phyloP scores from a whole-genome alignment of 495 filamentous ascomycete genomes.

The Penicillium simplicissimum region DNA sequence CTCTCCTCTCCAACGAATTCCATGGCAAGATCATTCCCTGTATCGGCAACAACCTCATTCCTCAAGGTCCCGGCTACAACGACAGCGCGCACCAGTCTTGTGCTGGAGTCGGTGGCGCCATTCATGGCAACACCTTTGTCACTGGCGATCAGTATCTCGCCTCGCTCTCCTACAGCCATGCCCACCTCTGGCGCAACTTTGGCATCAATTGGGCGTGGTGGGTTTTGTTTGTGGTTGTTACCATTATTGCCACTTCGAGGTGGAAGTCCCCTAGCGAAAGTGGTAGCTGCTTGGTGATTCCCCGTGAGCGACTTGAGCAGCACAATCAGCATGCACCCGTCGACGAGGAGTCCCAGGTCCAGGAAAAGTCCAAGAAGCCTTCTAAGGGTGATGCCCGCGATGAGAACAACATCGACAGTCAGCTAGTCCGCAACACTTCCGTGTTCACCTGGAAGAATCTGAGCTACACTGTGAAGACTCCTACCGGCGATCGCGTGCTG shows the following conservation, averaged over 20 bases:
- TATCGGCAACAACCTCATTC: constrained; percentile 49
- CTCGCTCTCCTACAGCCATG: constrained; percentile 49
- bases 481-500: constrained; percentile 46
- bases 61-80: constrained; percentile 33
- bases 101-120: constrained; percentile 50
- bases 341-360: constrained; percentile 38
- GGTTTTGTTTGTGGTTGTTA: constrained; percentile 40
- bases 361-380: constrained; percentile 28
- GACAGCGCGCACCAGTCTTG: constrained; percentile 48
- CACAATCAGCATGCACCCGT: constrained; percentile 10
- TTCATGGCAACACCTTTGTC: constrained; percentile 41
- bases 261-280: constrained; percentile 39
- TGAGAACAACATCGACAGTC: constrained; percentile 12
- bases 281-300: constrained; percentile 40
- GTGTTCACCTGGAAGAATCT: constrained; percentile 65
- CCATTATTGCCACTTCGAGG: constrained; percentile 37
- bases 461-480: constrained; percentile 53
- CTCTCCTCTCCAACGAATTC: constrained; percentile 68
- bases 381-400: constrained; percentile 16
- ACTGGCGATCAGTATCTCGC: constrained; percentile 51
- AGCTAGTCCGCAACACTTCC: constrained; percentile 49
- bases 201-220: constrained; percentile 50
- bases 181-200: constrained; percentile 50
- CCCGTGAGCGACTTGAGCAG: constrained; percentile 37
- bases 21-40: constrained; percentile 51